Base-by-base conservation (phyloP, 306 rosid species). In the Lathyrus tuberosus region DNA sequence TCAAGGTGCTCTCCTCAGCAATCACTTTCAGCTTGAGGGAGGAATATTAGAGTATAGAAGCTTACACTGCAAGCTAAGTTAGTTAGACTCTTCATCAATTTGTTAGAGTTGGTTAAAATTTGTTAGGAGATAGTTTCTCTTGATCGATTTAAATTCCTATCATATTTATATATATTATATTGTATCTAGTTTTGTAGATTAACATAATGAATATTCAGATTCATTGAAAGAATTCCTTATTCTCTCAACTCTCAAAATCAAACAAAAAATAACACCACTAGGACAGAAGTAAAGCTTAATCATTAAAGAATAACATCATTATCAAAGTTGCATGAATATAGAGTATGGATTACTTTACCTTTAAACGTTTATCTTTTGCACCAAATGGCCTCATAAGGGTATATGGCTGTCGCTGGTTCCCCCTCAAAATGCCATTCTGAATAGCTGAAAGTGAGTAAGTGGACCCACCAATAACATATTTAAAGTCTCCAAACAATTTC, bases 381-480 rank as follows among this genome's bases (percentile, higher is more conserved):
- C 91, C 84, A 76, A 90, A 90, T 74, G 97, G 91, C 83, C 84
- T 90, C 93, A 74, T 77, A 76, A 93, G 84, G 80, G 83, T 90
- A 81, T 86, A 93, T 2, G 97, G 96, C 0, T 96, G 90, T 74
- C 96, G 85, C 78, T 86, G 90, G 85, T 93, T 90, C 49, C 81
- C 98, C 81, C 98, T 85, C 80, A 93, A 84, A 52, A 93, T 86
- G 60, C 97, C 98, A 78, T 93, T 93, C 70, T 90, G 94, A 73
- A 93, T 90, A 54, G 85, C 88, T 42, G 97, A 90, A 56, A 93
- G 97, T 57, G 98, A 93, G 83, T 79, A 93, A 9, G 91, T 65
- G 26, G 80, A 80, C 65, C 97, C 98, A 67, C 94, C 89, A 65
- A 93, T 76, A n/a, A 90, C 86, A 75, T 93, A 90, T 74, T 82